Evolutionary conservation across 306 rosid species (phyloP).

Genomic region (Crotalaria pallida): DNA sequence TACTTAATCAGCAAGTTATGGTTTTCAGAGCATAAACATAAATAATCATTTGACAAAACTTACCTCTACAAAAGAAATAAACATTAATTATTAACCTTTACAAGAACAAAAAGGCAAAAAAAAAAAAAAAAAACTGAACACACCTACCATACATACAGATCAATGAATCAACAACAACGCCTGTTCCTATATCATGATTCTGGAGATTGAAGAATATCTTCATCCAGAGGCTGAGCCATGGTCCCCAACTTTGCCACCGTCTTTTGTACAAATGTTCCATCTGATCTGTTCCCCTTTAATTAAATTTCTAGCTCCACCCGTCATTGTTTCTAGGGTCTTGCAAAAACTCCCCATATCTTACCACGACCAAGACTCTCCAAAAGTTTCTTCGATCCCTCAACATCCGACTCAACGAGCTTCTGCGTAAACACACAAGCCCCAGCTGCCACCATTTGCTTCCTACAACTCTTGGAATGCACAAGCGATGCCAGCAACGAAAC

Average conservation of each 20-base stretch:
- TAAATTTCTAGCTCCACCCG: too few relatives aligned
- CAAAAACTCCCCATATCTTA: constrained; percentile 88
- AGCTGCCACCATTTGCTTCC: constrained; percentile 75
- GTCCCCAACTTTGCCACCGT: constrained; percentile 39
- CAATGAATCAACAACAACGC: neutral
- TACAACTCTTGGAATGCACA: constrained; percentile 58
- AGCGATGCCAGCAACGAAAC: constrained; percentile 61
- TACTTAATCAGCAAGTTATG: neutral
- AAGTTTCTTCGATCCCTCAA: constrained; percentile 80
- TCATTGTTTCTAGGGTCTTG: constrained; percentile 46
- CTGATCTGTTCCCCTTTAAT: too few relatives aligned
- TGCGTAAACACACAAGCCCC: constrained; percentile 65
- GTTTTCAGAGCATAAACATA: neutral
- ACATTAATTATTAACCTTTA: constrained; percentile 28
- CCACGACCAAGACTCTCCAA: constrained; percentile 78
- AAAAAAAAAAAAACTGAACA: constrained; percentile 14
- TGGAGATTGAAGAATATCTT: constrained; percentile 1
- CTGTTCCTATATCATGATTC: neutral
- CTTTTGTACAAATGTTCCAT: too few relatives aligned
- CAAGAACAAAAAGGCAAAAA: neutral
- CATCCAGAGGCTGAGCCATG: constrained; percentile 51
- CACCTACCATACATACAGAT: constrained; percentile 39
- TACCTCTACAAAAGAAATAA: constrained; percentile 26
- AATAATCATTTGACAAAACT: constrained; percentile 22
- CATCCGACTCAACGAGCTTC: constrained; percentile 69